Conservation (phyloP, 768 basidiomycete genomes). For the Crepidotus variabilis region DNA sequence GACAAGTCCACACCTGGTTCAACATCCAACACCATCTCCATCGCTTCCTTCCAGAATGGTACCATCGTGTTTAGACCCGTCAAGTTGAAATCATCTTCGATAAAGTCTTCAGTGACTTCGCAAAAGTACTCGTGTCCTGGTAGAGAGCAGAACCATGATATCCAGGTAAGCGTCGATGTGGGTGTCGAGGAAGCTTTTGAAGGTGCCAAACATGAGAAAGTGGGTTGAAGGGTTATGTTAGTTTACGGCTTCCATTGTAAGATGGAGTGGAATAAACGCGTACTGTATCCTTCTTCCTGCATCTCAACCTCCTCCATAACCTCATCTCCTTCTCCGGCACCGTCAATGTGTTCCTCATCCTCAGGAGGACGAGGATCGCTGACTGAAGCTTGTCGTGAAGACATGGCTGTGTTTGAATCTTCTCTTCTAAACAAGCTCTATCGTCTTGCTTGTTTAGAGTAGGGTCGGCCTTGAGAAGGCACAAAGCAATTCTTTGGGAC, state of each 20-base stretch:
- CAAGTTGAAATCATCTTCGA: constrained; percentile 98
- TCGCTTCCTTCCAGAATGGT: constrained; percentile 99
- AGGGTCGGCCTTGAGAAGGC: no score
- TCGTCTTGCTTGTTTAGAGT: no score
- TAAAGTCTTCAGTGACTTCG: constrained; percentile 98
- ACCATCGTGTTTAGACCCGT: constrained; percentile 95
- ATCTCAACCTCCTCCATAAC: constrained; percentile 82
- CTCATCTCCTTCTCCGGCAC: constrained; percentile 63
- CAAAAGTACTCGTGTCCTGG: constrained; percentile 98
- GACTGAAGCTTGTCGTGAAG: constrained; percentile 22
- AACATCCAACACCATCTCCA: constrained; percentile 99
- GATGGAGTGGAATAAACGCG: constrained; percentile 31
- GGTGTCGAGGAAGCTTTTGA: constrained; percentile 80
- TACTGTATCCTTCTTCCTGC: constrained; percentile 76
- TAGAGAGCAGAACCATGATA: constrained; percentile 93
- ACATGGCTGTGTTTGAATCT: not conserved
- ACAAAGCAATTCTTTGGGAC: no score
- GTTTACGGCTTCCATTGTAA: constrained; percentile 6
- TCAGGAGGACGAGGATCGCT: constrained; percentile 49
- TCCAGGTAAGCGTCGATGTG: constrained; percentile 91
- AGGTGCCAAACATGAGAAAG: constrained; percentile 8
- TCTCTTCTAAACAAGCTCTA: no score
- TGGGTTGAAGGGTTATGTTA: constrained; percentile 8
- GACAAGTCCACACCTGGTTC: constrained; percentile 77
- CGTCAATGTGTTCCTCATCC: constrained; percentile 62